Percentiles rank a stretch among this genome's conserved stretches.
Conservation (phyloP, 306 rosid genomes). For the Corylus americana region DNA sequence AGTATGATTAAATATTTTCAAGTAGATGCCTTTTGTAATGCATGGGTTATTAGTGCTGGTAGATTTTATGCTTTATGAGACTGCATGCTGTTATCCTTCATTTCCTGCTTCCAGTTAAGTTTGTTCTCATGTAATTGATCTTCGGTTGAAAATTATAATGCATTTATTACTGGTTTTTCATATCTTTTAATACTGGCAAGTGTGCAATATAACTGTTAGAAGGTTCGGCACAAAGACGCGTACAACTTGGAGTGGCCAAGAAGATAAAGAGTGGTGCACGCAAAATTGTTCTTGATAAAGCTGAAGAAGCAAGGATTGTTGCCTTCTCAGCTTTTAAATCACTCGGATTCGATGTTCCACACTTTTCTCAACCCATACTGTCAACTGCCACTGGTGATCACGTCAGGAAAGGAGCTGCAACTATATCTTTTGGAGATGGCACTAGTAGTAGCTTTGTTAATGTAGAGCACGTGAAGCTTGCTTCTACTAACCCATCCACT, state of each 20-base stretch:
- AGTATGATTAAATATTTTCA: slow-evolving; percentile 15
- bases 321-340: slow-evolving; percentile 88
- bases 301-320: slow-evolving; percentile 94
- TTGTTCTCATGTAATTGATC: neutral
- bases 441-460: slow-evolving; percentile 42
- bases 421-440: slow-evolving; percentile 55
- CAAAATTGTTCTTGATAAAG: slow-evolving; percentile 88
- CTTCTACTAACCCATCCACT: slow-evolving; percentile 21
- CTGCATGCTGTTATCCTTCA: neutral
- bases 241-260: slow-evolving; percentile 80
- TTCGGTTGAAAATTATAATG: neutral
- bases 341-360: slow-evolving; percentile 83
- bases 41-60: slow-evolving; percentile 19
- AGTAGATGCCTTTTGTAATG: slow-evolving; percentile 17
- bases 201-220: slow-evolving; percentile 34
- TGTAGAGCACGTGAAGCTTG: slow-evolving; percentile 28
- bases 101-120: neutral
- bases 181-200: slow-evolving; percentile 29
- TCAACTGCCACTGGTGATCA: slow-evolving; percentile 41
- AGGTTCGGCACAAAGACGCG: slow-evolving; percentile 73
- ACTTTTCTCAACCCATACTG: slow-evolving; percentile 51
- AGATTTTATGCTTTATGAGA: neutral
- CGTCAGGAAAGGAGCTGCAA: slow-evolving; percentile 48
- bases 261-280: slow-evolving; percentile 97
- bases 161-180: neutral